Evolutionary conservation across 352 stramenopile genomes (phyloP), one percentile per base, ranked within the genome.

Genomic region (Saprolegnia diclina): DNA sequence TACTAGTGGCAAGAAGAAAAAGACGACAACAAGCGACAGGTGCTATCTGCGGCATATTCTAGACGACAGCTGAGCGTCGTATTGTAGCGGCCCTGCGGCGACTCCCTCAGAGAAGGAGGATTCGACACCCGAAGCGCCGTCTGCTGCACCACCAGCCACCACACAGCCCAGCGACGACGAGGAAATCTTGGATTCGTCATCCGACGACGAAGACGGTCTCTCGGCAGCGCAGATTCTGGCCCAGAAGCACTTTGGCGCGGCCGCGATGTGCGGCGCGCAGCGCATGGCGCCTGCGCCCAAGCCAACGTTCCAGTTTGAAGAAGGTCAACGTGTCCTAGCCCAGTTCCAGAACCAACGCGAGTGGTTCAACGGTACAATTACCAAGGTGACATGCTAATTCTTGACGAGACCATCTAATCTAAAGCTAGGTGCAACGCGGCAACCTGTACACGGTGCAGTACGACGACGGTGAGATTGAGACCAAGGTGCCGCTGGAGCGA

Each of bases 381-480:
- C 80, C 4, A 85, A 92, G 80, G 83, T 88, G 68, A 42, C 0
- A 24, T 57, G 13, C 18, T 13, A 32, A 9, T 44, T 42, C 5
- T 16, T 40, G 77, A n/a, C 86, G 83, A 37, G 82, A 80, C 18
- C 83, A 85, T 18, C 24, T 61, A 59, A 46, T 13, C 2, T 67
- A 14, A 35, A 19, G 14, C 14, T 66, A 81, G 76, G 72, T 77
- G 5, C 73, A 73, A 35, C 71, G 76, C 5, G 76, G 74, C 37
- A 77, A 77, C 63, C 73, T 85, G 65, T 94, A 91, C 72, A 76
- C 89, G 53, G 57, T 94, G 24, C 77, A 80, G 35, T 94, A 92
- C 55, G 85, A 94, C 73, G 85, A 94, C 44, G 85, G 82, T 40
- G 83, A 79, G 50, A 65, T 89, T 14, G 85, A 94, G 52, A 84